phyloP scores from a whole-genome alignment of 257 asterid genomes.

The Solanum habrochaites region DNA sequence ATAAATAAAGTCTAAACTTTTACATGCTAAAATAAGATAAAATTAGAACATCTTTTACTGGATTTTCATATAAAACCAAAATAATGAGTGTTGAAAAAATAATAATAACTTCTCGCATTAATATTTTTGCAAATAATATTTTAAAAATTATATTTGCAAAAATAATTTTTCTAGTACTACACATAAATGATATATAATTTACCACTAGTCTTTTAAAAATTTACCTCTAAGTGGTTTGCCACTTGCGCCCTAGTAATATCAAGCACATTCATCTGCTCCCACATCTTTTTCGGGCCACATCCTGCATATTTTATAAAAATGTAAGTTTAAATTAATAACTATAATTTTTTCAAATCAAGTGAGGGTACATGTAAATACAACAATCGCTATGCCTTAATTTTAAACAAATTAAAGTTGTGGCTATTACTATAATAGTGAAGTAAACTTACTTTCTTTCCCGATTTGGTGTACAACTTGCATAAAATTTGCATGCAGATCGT shows the following conservation, averaged over 20 bases:
- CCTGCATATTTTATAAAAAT: not conserved
- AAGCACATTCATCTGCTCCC: conserved; percentile 12
- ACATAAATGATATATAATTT: not conserved
- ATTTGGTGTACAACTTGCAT: conserved; percentile 2
- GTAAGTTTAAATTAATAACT: not conserved
- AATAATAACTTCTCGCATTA: not conserved
- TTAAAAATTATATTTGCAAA: not conserved
- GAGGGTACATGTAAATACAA: not conserved
- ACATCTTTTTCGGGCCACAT: conserved; percentile 5
- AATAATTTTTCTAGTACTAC: not conserved
- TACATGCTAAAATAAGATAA: not conserved
- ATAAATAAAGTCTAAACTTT: not conserved
- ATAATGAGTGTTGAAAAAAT: not conserved
- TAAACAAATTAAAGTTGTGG: not conserved
- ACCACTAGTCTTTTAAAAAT: not conserved
- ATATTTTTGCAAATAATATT: not conserved
- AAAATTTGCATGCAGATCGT: not conserved
- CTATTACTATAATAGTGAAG: not conserved
- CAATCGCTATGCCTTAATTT: not conserved
- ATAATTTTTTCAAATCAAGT: not conserved
- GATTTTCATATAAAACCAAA: not conserved
- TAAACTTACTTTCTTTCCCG: conserved; percentile 17
- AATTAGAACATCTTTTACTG: not conserved
- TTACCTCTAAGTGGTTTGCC: conserved; percentile 21
- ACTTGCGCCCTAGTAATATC: conserved; percentile 22